Evolutionary conservation across 768 basidiomycete genomes (phyloP), one percentile per base, ranked within the genome.

Genomic region (Tulasnella sp.): DNA sequence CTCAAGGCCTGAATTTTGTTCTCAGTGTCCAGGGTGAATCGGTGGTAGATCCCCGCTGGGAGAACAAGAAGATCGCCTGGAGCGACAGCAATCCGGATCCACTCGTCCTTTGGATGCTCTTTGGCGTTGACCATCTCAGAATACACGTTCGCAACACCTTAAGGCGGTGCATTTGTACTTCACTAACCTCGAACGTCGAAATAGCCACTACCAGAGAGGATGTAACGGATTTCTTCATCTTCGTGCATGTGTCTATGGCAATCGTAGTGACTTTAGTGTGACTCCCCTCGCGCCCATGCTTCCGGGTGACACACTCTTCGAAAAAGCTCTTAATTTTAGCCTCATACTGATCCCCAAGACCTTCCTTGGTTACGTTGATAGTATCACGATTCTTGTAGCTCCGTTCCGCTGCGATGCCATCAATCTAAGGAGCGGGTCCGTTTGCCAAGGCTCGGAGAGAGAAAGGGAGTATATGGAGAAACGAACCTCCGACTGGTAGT

Each of bases 171-270:
- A 78, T 71, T 77, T 75, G 77, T 74, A 27, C 34, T 27, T 24
- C 44, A 21, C 91, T 78, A 81, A 94, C 94, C 94, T 80, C 96
- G 89, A 56, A 98, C 90, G 82, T 98, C 97, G 84, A 98, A 98
- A 88, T 91, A 99, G 0, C 95, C 96, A 48, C 90, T 91, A n/a
- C 97, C 97, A 0, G 89, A 87, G 56, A 95, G 88, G 82, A 97
- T 91, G 83, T 94, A 98, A 10, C 96, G 88, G 83, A 97, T 97
- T 85, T 98, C 96, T 83, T 98, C 96, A 83, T 98, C 96, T 85
- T 98, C 95, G 82, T 98, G 97, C 88, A 98, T 89, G 83, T 98
- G 96, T 83, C 94, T 94, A 82, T 38, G 58, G 58, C 44, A 39
- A 52, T 18, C 44, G 44, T 68, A 31, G 46, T 31, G 40, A 14